Conservation (phyloP, 208 protist species). For the Wallacemonas sp. region DNA sequence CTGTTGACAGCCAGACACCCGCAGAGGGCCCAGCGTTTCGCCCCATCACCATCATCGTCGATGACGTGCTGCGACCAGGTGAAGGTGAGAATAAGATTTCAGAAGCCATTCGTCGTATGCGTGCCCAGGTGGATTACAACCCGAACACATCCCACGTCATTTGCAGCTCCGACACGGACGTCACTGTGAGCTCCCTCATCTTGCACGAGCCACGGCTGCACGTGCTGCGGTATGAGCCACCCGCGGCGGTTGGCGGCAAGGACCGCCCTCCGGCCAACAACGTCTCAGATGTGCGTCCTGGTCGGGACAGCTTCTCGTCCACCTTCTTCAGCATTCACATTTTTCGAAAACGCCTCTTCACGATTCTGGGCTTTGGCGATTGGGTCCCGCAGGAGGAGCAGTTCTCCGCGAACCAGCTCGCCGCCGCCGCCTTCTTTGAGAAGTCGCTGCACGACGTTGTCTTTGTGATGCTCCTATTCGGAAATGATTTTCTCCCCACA, state of each 20-base stretch:
- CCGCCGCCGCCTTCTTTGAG: conserved; percentile 48
- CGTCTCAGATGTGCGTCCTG: not conserved
- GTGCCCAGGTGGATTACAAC: conserved; percentile 91
- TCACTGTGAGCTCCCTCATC: conserved; percentile 97
- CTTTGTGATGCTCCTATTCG: conserved; percentile 97
- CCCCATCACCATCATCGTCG: conserved; percentile 91
- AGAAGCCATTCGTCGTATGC: conserved; percentile 75
- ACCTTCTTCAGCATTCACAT: conserved; percentile 88
- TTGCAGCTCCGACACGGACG: conserved; percentile 99
- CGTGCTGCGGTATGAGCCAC: conserved; percentile 96
- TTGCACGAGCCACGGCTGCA: conserved; percentile 97
- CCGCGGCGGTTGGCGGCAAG: conserved; percentile 42
- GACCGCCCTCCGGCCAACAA: conserved; percentile 20
- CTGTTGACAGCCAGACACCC: not conserved
- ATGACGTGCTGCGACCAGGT: conserved; percentile 94
- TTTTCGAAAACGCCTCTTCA: conserved; percentile 71
- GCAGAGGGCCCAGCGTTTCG: conserved; percentile 15
- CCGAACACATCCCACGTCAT: conserved; percentile 97
- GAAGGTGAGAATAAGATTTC: conserved; percentile 96
- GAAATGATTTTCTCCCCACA: conserved; percentile 99
- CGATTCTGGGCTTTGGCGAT: conserved; percentile 22
- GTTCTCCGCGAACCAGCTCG: conserved; percentile 10
- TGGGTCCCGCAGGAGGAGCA: conserved; percentile 5
- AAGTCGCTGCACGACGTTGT: conserved; percentile 96
- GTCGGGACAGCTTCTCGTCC: conserved; percentile 64